These are phyloP conservation scores for Ramaria sp. DNA, from an alignment of 768 basidiomycete species.

Conservation along the genomic window DNA sequence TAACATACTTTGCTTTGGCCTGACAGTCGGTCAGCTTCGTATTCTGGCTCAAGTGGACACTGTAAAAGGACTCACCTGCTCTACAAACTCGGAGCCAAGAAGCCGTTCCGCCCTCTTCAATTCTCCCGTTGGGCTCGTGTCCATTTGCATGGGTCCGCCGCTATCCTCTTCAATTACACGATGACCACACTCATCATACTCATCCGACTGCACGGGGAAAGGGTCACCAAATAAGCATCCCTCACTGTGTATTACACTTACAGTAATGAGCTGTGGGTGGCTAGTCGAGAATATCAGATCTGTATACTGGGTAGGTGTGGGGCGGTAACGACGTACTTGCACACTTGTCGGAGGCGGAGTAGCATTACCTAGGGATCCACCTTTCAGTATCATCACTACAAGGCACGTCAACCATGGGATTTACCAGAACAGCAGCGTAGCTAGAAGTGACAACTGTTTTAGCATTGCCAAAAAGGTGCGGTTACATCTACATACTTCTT, in stretches of 20 bases:
- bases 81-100: conserved; percentile 35
- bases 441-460: conserved; percentile 19
- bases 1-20: conserved; percentile 7
- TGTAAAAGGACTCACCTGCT: background rate
- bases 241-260: conserved; percentile 19
- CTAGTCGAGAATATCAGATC: conserved; percentile 12
- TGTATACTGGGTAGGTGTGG: background rate
- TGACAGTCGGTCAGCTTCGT: background rate
- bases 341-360: conserved; percentile 63
- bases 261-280: conserved; percentile 62
- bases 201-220: background rate
- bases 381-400: background rate
- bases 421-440: conserved; percentile 37
- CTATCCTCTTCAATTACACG: background rate
- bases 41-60: background rate
- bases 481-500: conserved; percentile 46
- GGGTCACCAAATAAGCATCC: background rate
- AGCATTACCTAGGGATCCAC: conserved; percentile 46
- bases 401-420: conserved; percentile 2
- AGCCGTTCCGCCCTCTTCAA: conserved; percentile 38
- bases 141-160: conserved; percentile 31
- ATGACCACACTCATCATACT: background rate
- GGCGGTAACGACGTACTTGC: conserved; percentile 24
- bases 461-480: background rate
- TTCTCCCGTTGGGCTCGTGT: conserved; percentile 41